Evolutionary conservation across 768 basidiomycete genomes (phyloP), one percentile per base, ranked within the genome.

Genomic region (Kwoniella sp.): DNA sequence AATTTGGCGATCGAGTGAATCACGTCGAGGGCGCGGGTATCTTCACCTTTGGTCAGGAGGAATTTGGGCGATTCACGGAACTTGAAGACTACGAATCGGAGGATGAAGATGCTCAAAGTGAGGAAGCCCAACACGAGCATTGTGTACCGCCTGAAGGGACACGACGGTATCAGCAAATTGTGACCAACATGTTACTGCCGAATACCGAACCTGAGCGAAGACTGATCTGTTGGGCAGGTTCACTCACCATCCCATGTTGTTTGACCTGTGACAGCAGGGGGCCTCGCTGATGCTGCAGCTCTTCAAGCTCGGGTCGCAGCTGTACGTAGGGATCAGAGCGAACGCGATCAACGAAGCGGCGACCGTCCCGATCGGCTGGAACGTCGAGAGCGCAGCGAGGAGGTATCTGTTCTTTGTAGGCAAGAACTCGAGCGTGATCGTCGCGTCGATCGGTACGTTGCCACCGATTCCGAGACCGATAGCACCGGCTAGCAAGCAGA

Each of bases 21-120:
- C 23, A 83, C 80, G 20, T 80, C 76, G 25, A 87, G 76, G 4
- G 86, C 86, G 37, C 87, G 85, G 53, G 82, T 81, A 69, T 88
- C 87, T 41, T 84, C 84, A 20, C 86, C 86, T 72, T 86, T 85
- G 1, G 84, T 83, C 22, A 87, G 79, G 37, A 87, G 83, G 73
- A 84, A 88, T 72, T 88, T 88, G 7, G 87, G 84, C 0, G 86
- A 86, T 76, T 87, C 87, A 63, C 86, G 84, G 47, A 88, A 81
- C 68, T 84, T 83, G 69, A 88, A 87, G 22, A 87, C 76, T 54
- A 85, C 72, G 79, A 85, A 87, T 20, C 87, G 86, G 61, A 82
- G 63, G 58, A 86, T 68, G 75, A 86, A 87, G 77, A 86, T 83
- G 45, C 84, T 12, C 25, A 87, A 78, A 0, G 86, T 87, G 59